Evolutionary conservation across 495 filamentous ascomycete genomes (phyloP).

Genomic region (Penicillium fimorum): DNA sequence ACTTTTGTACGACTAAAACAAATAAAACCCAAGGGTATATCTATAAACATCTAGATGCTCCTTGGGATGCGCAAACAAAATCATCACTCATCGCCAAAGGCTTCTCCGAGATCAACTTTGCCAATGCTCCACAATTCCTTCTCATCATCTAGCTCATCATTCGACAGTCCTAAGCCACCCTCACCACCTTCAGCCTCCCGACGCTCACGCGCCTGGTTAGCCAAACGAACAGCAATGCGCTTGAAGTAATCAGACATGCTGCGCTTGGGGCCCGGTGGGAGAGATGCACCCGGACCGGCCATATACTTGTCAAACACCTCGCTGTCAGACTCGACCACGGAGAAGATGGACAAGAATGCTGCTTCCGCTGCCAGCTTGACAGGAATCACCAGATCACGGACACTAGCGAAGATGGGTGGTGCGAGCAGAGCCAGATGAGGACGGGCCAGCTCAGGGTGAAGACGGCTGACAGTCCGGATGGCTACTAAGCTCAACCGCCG

Average conservation of each 20-base stretch:
- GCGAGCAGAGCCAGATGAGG: slow-evolving; percentile 77
- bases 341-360: slow-evolving; percentile 91
- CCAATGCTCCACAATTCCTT: slow-evolving; percentile 95
- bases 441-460: slow-evolving; percentile 69
- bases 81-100: slow-evolving; percentile 52
- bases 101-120: slow-evolving; percentile 77
- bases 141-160: slow-evolving; percentile 91
- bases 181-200: slow-evolving; percentile 86
- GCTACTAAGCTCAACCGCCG: slow-evolving; percentile 88
- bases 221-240: slow-evolving; percentile 78
- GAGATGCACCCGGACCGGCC: slow-evolving; percentile 54
- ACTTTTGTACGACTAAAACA: slow-evolving; percentile 26
- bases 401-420: slow-evolving; percentile 81
- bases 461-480: slow-evolving; percentile 76
- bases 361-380: slow-evolving; percentile 95
- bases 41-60: slow-evolving; percentile 27
- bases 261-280: slow-evolving; percentile 70
- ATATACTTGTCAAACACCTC: slow-evolving; percentile 93
- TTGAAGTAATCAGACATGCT: slow-evolving; percentile 99
- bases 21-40: slow-evolving; percentile 27
- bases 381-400: slow-evolving; percentile 91
- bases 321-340: slow-evolving; percentile 79
- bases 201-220: slow-evolving; percentile 78
- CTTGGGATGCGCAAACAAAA: slow-evolving; percentile 20
- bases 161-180: slow-evolving; percentile 77